Base-by-base conservation (phyloP, 192 early-diverging fungal genomes). In the Piromyces finnis region DNA sequence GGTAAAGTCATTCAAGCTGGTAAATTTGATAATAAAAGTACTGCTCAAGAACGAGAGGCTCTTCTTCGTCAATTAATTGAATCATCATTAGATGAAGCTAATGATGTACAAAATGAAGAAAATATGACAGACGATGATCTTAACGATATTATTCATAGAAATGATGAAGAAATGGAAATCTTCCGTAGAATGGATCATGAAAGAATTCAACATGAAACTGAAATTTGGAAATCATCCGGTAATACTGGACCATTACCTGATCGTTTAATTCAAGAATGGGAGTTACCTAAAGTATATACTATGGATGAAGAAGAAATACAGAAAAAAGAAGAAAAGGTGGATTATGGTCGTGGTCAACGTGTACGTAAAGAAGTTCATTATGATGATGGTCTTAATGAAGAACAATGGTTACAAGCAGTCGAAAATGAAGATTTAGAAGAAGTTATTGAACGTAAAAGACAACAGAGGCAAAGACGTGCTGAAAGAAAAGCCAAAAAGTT, bases 1-100 rank as follows among this genome's bases (percentile, higher is more conserved):
- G 95, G 95, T 79, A 98, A 98, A 84, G 95, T 99, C 79, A 99
- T 99, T 84, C 97, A 99, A 86, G 97, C 97, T 77, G 98, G 98
- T 79, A 99, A 98, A 87, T 99, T 99, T 84, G 98, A 99, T 84
- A 92, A 98, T 82, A 95, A 96, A 83, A 96, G 94, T 84, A 93
- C 93, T 2, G 94, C 92, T 28, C 92, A 95, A 78, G 98, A 99
- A 83, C 92, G 95, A 78, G 98, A 99, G 81, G 92, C 90, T 14
- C 90, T 97, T 78, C 84, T 99, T 83, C 27, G 68, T 29, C 36
- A 79, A 80, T 32, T 35, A 16, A 78, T 84, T 92, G 93, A 86
- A 13, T 85, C 88, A 29, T 80, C 85, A 13, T 83, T 84, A n/a
- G 81, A 92, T 26, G 87, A 87, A 79, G 88, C 88, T 27, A 89